Conservation (phyloP, 306 rosid species). For the Crotalaria pallida region DNA sequence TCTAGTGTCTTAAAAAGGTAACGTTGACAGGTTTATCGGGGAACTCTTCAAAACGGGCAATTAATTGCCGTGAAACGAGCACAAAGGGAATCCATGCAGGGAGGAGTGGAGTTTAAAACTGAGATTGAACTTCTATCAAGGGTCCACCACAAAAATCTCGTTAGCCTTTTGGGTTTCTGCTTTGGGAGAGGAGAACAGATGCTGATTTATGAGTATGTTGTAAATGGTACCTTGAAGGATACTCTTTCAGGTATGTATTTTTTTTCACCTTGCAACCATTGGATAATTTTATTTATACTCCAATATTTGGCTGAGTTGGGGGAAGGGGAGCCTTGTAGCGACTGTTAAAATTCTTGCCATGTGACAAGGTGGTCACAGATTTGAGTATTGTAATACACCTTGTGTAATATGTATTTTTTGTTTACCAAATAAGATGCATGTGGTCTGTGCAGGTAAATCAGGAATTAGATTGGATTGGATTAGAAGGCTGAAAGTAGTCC, state of each 20-base stretch:
- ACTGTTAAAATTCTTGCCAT: too few species aligned
- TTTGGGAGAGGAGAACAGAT: slow-evolving; percentile 74
- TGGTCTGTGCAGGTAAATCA: slow-evolving; percentile 41
- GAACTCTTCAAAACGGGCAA: slow-evolving; percentile 52
- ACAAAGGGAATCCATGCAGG: slow-evolving; percentile 53
- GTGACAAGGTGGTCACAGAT: too few species aligned
- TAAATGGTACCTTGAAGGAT: slow-evolving; percentile 64
- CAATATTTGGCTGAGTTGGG: not conserved
- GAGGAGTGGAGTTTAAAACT: slow-evolving; percentile 56
- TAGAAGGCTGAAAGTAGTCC: slow-evolving; percentile 52
- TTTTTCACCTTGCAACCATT: not conserved
- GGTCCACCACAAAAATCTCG: slow-evolving; percentile 80
- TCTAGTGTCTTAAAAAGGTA: not conserved
- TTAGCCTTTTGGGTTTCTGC: slow-evolving; percentile 64
- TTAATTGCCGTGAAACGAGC: slow-evolving; percentile 64
- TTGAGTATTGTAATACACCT: too few species aligned
- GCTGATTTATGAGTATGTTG: slow-evolving; percentile 59
- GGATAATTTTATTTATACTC: not conserved
- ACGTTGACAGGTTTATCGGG: slow-evolving; percentile 54
- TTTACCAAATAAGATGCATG: not conserved
- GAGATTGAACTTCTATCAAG: slow-evolving; percentile 88
- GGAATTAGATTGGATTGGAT: slow-evolving; percentile 67
- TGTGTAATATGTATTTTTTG: too few species aligned
- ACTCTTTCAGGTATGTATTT: slow-evolving; percentile 47
- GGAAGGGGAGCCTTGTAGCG: too few species aligned